Conservation (phyloP, 129 eudicot genomes). For the Escallonia herrerae region DNA sequence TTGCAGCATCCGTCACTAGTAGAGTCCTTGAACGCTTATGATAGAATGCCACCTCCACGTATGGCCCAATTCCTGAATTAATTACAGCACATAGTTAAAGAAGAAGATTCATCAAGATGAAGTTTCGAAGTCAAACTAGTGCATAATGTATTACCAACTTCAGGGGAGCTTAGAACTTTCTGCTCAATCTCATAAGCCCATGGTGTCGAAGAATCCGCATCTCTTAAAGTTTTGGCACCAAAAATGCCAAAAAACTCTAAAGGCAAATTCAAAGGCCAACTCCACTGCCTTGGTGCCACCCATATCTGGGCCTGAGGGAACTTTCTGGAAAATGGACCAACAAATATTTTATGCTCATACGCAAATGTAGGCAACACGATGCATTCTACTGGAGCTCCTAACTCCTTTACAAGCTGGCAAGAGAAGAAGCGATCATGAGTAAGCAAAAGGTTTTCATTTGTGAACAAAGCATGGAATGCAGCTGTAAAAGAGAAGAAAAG, state of each 20-base stretch:
- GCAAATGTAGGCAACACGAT: constrained; percentile 96
- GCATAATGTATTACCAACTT: constrained; percentile 65
- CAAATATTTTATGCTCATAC: constrained; percentile 96
- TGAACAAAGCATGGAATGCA: neutral
- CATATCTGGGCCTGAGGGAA: constrained; percentile 87
- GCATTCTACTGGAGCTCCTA: constrained; percentile 92
- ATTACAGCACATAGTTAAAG: constrained; percentile 1
- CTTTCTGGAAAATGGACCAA: constrained; percentile 95
- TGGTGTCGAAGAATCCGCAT: constrained; percentile 75
- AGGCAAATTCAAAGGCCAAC: constrained; percentile 96
- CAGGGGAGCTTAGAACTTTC: constrained; percentile 88
- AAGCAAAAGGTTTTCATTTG: constrained; percentile 11
- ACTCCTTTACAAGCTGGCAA: constrained; percentile 85
- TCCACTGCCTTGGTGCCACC: constrained; percentile 99
- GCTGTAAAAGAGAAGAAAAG: neutral
- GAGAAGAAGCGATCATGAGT: neutral
- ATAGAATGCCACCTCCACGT: constrained; percentile 97
- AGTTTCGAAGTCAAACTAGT: constrained; percentile 5
- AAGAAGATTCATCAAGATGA: neutral
- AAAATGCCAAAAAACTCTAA: constrained; percentile 94
- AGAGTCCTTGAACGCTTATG: constrained; percentile 82
- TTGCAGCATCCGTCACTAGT: constrained; percentile 90
- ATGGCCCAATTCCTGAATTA: constrained; percentile 85
- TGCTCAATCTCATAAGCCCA: constrained; percentile 94
- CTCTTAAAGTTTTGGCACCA: constrained; percentile 68